A percentile compares a stretch with the other conserved stretches of the same genome.
Evolutionary conservation across 257 asterid species (phyloP).

Genomic region (Ehretia macrophylla): DNA sequence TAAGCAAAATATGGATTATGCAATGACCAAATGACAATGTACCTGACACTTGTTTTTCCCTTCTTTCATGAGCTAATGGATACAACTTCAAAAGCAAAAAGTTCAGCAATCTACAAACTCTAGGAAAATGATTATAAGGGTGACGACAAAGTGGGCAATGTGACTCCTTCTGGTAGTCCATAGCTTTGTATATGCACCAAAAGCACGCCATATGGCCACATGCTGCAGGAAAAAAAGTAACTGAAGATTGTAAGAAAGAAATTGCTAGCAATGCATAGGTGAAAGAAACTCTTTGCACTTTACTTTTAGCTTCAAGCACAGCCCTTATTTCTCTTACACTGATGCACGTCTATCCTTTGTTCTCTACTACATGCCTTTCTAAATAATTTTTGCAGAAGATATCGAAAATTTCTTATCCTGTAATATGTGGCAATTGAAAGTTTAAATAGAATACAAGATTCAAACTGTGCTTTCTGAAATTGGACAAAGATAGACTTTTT

Average conservation of each 20-base stretch:
- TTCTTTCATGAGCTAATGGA: constrained; percentile 42
- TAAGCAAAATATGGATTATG: neutral
- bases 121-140: constrained; percentile 51
- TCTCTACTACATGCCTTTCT: too few relatives aligned
- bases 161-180: constrained; percentile 24
- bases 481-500: too few relatives aligned
- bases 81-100: constrained; percentile 45
- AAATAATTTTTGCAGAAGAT: too few relatives aligned
- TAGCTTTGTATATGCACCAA: constrained; percentile 56
- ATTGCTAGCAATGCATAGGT: constrained; percentile 1
- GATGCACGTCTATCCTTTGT: too few relatives aligned
- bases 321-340: neutral
- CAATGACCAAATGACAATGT: neutral
- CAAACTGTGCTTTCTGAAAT: too few relatives aligned
- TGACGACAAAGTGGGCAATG: constrained; percentile 60
- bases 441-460: too few relatives aligned
- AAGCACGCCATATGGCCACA: constrained; percentile 77
- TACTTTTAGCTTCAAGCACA: neutral
- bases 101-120: constrained; percentile 48
- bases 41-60: constrained; percentile 60
- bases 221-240: constrained; percentile 28
- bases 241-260: neutral
- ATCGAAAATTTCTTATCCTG: too few relatives aligned
- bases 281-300: neutral
- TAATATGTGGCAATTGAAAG: too few relatives aligned